These are phyloP conservation scores for Phytophthora nicotianae DNA, from an alignment of 352 stramenopile species.

Conservation along the genomic window DNA sequence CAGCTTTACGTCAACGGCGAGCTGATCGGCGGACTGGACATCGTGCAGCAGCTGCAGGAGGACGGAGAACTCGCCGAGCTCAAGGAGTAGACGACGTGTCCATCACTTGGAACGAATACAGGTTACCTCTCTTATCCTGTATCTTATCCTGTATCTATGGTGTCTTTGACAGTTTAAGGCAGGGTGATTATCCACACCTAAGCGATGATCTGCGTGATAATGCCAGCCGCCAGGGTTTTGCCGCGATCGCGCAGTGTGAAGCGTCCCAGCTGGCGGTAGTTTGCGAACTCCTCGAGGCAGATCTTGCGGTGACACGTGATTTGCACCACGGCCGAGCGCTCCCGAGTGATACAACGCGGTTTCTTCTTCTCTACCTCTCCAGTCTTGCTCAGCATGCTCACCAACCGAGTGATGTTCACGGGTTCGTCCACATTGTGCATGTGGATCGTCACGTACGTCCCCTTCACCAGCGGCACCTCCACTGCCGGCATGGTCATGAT, in stretches of 20 bases:
- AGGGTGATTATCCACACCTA: slow-evolving; percentile 31
- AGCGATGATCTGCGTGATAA: slow-evolving; percentile 82
- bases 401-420: slow-evolving; percentile 77
- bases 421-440: slow-evolving; percentile 89
- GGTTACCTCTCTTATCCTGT: slow-evolving; percentile 14
- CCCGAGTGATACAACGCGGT: slow-evolving; percentile 85
- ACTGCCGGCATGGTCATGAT: slow-evolving; percentile 91
- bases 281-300: slow-evolving; percentile 82
- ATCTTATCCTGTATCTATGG: slow-evolving; percentile 7
- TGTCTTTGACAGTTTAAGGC: slow-evolving; percentile 8
- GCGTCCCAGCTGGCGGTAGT: slow-evolving; percentile 79
- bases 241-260: slow-evolving; percentile 87
- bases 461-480: slow-evolving; percentile 86
- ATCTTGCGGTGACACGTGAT: slow-evolving; percentile 80
- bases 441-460: slow-evolving; percentile 83
- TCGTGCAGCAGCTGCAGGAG: slow-evolving; percentile 96
- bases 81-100: slow-evolving; percentile 58
- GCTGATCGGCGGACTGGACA: slow-evolving; percentile 97
- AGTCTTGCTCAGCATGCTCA: slow-evolving; percentile 74
- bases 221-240: slow-evolving; percentile 81
- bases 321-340: slow-evolving; percentile 83
- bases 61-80: slow-evolving; percentile 82
- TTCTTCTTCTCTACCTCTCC: slow-evolving; percentile 85
- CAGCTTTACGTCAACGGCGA: slow-evolving; percentile 98
- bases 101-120: neutral